These are phyloP conservation scores for Volvariella surrecta DNA, from an alignment of 1,284 basidiomycete species.

Conservation along the genomic window DNA sequence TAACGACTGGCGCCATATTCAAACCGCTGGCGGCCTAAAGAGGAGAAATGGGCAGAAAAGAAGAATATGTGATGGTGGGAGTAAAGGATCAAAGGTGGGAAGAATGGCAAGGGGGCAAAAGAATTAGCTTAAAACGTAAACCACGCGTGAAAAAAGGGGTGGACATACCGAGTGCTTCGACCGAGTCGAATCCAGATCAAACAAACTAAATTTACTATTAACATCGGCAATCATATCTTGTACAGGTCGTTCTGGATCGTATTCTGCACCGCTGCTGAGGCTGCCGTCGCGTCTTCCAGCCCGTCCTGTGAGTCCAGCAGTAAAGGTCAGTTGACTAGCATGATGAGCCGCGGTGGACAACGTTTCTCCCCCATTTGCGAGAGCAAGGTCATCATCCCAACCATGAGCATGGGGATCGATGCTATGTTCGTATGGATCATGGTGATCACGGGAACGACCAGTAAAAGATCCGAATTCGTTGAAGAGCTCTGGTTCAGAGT, in stretches of 20 bases:
- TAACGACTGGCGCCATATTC: constrained; percentile 44
- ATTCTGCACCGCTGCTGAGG: constrained; percentile 69
- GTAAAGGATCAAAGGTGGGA: constrained; percentile 4
- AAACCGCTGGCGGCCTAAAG: constrained; percentile 17
- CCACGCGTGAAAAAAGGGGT: constrained; percentile 4
- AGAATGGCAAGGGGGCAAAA: constrained; percentile 4
- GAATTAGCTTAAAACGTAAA: not conserved
- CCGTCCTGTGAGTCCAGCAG: constrained; percentile 62
- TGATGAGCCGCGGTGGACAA: constrained; percentile 82
- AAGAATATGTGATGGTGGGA: not conserved
- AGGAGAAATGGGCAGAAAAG: not conserved
- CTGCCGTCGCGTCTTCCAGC: constrained; percentile 43
- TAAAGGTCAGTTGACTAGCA: constrained; percentile 79
- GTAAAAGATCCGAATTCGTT: constrained; percentile 53
- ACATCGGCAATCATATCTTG: constrained; percentile 63
- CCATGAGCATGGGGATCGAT: constrained; percentile 38
- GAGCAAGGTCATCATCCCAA: constrained; percentile 54
- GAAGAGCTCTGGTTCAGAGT: constrained; percentile 43
- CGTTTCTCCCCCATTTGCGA: constrained; percentile 37
- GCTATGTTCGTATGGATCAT: constrained; percentile 26
- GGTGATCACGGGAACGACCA: constrained; percentile 44
- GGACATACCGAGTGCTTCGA: constrained; percentile 35
- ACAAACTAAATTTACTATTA: constrained; percentile 37
- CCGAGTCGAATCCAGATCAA: constrained; percentile 42
- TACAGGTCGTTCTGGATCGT: constrained; percentile 79